Conservation (phyloP, 805 yeast genomes). For the Wickerhamiella siamensis region DNA sequence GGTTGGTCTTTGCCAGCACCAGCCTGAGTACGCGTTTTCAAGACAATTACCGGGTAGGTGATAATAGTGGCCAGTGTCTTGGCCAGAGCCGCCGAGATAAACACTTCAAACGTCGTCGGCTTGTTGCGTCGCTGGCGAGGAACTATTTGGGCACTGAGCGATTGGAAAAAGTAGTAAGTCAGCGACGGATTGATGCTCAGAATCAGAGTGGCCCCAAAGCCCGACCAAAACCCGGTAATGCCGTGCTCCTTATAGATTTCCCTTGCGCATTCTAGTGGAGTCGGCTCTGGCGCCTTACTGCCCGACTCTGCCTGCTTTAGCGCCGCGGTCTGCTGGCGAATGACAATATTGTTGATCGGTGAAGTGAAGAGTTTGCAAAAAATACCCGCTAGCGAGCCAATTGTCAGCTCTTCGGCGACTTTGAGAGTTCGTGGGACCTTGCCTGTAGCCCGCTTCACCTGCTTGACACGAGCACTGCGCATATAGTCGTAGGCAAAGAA, state of each 20-base stretch:
- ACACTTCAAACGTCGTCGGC: constrained; percentile 32
- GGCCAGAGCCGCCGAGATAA: constrained; percentile 51
- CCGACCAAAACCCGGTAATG: constrained; percentile 24
- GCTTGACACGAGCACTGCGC: constrained; percentile 16
- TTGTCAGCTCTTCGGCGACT: constrained; percentile 20
- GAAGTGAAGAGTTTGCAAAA: constrained; percentile 22
- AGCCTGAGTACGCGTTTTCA: constrained; percentile 57
- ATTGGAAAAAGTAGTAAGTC: constrained; percentile 25
- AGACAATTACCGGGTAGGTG: constrained; percentile 67
- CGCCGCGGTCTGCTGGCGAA: constrained; percentile 20
- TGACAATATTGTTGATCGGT: constrained; percentile 22
- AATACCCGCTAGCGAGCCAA: constrained; percentile 23
- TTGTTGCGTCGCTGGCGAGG: constrained; percentile 17
- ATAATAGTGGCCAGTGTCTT: constrained; percentile 51
- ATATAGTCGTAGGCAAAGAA: constrained; percentile 23
- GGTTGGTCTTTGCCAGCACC: constrained; percentile 18
- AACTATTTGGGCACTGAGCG: constrained; percentile 13
- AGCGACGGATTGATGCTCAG: constrained; percentile 24
- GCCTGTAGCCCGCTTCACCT: constrained; percentile 12
- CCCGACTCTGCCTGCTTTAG: constrained; percentile 4
- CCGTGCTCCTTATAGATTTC: constrained; percentile 21
- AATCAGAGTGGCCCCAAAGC: constrained; percentile 21
- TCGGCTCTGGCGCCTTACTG: not conserved
- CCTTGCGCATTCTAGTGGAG: constrained; percentile 1
- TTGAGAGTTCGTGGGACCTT: constrained; percentile 19